phyloP scores from a whole-genome alignment of 2,329 filamentous ascomycete species.

The Ophioceras dolichostomum region DNA sequence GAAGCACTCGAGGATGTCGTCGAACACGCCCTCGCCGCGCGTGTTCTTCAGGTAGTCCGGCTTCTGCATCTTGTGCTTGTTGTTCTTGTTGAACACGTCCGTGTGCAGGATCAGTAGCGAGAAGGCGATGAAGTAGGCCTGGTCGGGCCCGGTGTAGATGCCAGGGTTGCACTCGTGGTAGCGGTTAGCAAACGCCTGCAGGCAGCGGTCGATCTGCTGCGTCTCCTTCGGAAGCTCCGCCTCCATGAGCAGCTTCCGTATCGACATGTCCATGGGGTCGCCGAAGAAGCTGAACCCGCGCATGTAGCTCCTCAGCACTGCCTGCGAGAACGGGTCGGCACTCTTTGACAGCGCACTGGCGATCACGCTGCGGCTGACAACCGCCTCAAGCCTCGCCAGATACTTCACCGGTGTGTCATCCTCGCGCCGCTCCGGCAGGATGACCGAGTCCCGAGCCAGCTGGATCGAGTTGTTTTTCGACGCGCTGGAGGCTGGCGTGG shows the following conservation, averaged over 20 bases:
- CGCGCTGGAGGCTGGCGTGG: conserved; percentile 54
- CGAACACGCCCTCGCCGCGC: conserved; percentile 78
- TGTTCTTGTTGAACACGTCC: conserved; percentile 99
- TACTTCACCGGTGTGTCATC: conserved; percentile 88
- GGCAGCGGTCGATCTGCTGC: conserved; percentile 89
- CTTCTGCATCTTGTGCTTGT: conserved; percentile 98
- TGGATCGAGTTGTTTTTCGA: conserved; percentile 81
- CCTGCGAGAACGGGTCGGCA: conserved; percentile 70
- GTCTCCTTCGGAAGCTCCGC: conserved; percentile 94
- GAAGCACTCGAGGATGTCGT: conserved; percentile 88
- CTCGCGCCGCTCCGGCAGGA: conserved; percentile 68
- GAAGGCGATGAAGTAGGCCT: conserved; percentile 97
- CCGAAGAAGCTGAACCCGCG: conserved; percentile 89
- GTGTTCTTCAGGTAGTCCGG: conserved; percentile 92
- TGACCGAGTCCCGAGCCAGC: conserved; percentile 56
- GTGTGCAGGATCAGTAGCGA: conserved; percentile 93
- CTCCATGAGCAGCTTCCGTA: conserved; percentile 92
- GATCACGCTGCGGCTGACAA: conserved; percentile 69
- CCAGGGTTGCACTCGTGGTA: conserved; percentile 98
- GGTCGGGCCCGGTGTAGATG: conserved; percentile 80
- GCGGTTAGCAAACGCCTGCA: conserved; percentile 89
- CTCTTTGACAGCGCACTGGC: conserved; percentile 77
- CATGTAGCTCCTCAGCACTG: conserved; percentile 89
- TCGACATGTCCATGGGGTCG: conserved; percentile 95
- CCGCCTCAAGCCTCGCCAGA: conserved; percentile 69